Evolutionary conservation across 1,139 yeast species (phyloP).

Genomic region (Suhomyces bolitotheri): DNA sequence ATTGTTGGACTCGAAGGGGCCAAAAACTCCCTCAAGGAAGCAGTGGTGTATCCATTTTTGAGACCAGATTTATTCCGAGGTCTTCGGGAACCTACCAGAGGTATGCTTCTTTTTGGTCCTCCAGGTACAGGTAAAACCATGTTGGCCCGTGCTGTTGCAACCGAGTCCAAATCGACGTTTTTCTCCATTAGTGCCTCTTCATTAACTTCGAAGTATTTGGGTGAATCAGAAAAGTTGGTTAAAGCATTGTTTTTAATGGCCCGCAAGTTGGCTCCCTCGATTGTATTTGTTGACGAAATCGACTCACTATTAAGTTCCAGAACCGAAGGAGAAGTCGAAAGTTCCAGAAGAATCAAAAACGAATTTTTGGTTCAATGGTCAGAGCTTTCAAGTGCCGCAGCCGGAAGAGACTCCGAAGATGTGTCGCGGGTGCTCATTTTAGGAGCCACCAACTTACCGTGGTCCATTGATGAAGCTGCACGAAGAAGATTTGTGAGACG

Average conservation of each 20-base stretch:
- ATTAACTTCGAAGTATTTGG: slow-evolving; percentile 85
- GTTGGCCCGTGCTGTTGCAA: slow-evolving; percentile 97
- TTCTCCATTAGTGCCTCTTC: slow-evolving; percentile 92
- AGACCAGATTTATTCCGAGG: slow-evolving; percentile 93
- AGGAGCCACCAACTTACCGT: slow-evolving; percentile 96
- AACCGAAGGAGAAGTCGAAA: slow-evolving; percentile 88
- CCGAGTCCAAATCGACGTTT: slow-evolving; percentile 92
- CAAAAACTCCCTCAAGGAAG: slow-evolving; percentile 85
- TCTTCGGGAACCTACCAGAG: slow-evolving; percentile 91
- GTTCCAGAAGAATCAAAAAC: slow-evolving; percentile 86
- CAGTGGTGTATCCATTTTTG: slow-evolving; percentile 93
- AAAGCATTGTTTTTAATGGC: slow-evolving; percentile 87
- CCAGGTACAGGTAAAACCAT: slow-evolving; percentile 99
- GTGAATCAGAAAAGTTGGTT: slow-evolving; percentile 93
- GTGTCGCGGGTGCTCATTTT: slow-evolving; percentile 74
- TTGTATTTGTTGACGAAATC: slow-evolving; percentile 94
- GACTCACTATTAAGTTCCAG: slow-evolving; percentile 87
- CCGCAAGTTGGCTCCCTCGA: slow-evolving; percentile 84
- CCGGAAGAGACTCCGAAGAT: slow-evolving; percentile 33
- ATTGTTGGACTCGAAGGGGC: slow-evolving; percentile 93
- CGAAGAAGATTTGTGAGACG: slow-evolving; percentile 90
- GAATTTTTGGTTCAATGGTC: slow-evolving; percentile 97
- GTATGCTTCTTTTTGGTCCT: slow-evolving; percentile 95
- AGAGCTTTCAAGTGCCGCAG: slow-evolving; percentile 85
- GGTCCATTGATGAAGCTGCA: slow-evolving; percentile 99